Evolutionary conservation across 2,329 filamentous ascomycete genomes (phyloP).

Genomic region (Cladorrhinum sp.): DNA sequence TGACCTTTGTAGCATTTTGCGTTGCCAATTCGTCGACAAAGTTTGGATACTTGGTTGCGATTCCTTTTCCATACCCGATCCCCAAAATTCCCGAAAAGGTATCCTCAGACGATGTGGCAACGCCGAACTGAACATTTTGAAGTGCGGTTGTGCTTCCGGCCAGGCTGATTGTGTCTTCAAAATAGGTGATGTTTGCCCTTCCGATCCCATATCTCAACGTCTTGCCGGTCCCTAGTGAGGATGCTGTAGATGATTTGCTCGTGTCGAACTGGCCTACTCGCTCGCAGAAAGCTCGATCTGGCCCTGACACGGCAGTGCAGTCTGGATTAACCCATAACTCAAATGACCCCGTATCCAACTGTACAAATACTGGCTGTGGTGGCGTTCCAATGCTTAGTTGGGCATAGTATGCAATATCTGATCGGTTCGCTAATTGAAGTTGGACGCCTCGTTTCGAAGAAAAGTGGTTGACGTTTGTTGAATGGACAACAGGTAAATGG

Average conservation of each 20-base stretch:
- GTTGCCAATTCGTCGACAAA: slow-evolving; percentile 49
- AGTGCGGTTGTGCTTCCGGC: slow-evolving; percentile 42
- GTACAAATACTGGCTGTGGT: slow-evolving; percentile 50
- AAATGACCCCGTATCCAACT: slow-evolving; percentile 58
- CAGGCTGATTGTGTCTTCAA: slow-evolving; percentile 44
- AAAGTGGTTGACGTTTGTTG: slow-evolving; percentile 40
- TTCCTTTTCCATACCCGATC: slow-evolving; percentile 61
- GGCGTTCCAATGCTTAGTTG: slow-evolving; percentile 53
- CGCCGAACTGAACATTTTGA: slow-evolving; percentile 59
- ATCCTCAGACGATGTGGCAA: slow-evolving; percentile 51
- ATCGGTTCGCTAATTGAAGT: slow-evolving; percentile 46
- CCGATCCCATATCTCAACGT: slow-evolving; percentile 51
- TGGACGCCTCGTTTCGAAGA: slow-evolving; percentile 42
- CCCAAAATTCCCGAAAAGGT: slow-evolving; percentile 64
- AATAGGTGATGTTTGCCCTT: slow-evolving; percentile 49
- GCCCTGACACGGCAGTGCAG: slow-evolving; percentile 44
- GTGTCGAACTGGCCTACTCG: slow-evolving; percentile 45
- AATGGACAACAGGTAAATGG: slow-evolving; percentile 43
- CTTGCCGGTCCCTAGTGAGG: slow-evolving; percentile 35
- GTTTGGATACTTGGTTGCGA: slow-evolving; percentile 48
- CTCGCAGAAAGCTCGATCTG: slow-evolving; percentile 45
- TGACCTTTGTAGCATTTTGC: slow-evolving; percentile 55
- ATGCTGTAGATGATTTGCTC: slow-evolving; percentile 39
- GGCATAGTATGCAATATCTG: slow-evolving; percentile 54
- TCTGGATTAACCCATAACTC: slow-evolving; percentile 63